Evolutionary conservation across 306 rosid genomes (phyloP), one percentile per base, ranked within the genome.

Genomic region (Sicyos edulis): DNA sequence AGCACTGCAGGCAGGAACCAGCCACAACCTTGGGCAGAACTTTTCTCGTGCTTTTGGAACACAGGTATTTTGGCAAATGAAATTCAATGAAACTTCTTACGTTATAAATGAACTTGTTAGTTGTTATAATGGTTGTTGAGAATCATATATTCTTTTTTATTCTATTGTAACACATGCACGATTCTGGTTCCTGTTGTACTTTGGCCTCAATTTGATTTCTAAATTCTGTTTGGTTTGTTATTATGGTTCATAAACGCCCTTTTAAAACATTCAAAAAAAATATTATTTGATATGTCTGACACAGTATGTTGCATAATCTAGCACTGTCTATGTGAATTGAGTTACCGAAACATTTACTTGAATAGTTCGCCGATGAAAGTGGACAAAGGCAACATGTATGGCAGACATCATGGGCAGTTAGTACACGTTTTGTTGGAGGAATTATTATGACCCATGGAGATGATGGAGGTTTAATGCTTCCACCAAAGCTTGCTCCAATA

Each of bases 401-500:
- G 98, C 97, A 93, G 82, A 93, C 97, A 58, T 93, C 98, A 20
- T 90, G 98, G 98, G 97, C 97, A n/a, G 78, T 93, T 13, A 93
- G 97, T 81, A 93, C 98, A 3, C 98, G 98, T 45, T 93, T 93
- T 81, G 84, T 93, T 82, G 97, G 98, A 68, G 98, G 98, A 71
- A 93, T 93, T 74, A 90, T 93, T 74, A 93, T 93, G 98, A 85
- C 95, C 55, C 97, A 88, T 72, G 97, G 98, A 69, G 98, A 93
- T 79, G 98, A 93, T 78, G 87, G 89, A 10, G 98, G 98, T 24
- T 79, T 90, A 62, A 90, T 88, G 92, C 95, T 93, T 77, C 98
- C 98, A 61, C 98, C 98, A 52, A 93, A 86, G 85, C 26, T 93
- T 82, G 89, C 98, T 49, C 98, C 97, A 0, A 81, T 85, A 78